Base-by-base conservation (phyloP, 768 basidiomycete species). In the Lentinula guzmanii region DNA sequence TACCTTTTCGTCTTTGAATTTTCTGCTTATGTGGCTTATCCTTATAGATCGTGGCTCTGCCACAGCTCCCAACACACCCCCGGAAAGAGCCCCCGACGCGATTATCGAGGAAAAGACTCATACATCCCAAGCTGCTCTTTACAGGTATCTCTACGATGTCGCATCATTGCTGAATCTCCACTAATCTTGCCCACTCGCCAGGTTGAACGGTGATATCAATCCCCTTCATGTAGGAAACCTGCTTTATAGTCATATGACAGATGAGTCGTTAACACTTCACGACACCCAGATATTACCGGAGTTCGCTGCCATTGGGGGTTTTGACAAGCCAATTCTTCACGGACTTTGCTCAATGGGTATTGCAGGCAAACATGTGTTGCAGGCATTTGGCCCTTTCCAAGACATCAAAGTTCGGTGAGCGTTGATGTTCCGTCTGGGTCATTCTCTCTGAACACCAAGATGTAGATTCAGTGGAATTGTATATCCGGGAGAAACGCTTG, bases 231-330 rank as follows among this genome's bases (percentile, higher is more conserved):
- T 89, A 75, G 50, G 21, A 21, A 21, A 18, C 13, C 31, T 64
- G 8, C 39, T 48, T 39, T 7, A 39, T 39, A 8, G 7, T 13
- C 9, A 39, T 8, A 50, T 46, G 7, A 34, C 45, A 50, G 45
- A 9, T 18, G 55, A 42, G 18, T 37, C 7, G 10, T 35, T 7
- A n/a, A 50, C 56, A 7, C 24, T 24, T 33, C n/a, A 37, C 5
- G 53, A 54, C 42, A 33, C 18, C 16, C 69, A 94, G 90, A 93
- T 99, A 66, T 85, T 90, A 57, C 95, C 97, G 0, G 86, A 92
- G 62, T 98, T 97, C 69, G 94, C 97, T 10, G 89, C 90, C 10
- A 89, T 96, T 54, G 95, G 93, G n/a, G 95, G 95, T 0, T 98
- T 96, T 71, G 88, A 93, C 65, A 86, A 86, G 71, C 96, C 96